Evolutionary conservation across 202 grass and related monocot genomes (phyloP), one percentile per base, ranked within the genome.

Genomic region (Eragrostis tef): DNA sequence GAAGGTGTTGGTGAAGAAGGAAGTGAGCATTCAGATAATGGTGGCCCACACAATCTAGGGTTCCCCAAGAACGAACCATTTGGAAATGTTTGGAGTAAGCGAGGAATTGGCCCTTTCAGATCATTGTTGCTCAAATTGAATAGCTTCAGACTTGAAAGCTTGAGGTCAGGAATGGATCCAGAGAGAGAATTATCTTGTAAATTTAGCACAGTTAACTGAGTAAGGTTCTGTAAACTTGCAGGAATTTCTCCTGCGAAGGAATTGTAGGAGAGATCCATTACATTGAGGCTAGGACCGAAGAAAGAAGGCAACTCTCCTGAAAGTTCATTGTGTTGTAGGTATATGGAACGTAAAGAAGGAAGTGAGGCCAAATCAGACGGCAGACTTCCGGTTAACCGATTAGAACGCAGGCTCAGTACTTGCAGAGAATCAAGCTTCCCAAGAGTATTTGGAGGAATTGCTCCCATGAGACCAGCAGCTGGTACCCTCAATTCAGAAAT

Each of bases 321-420:
- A 79, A 99, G 79, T 74, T 91, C 87, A 82, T 99, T 99, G 86
- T 91, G 88, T 54, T 99, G 90, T 60, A 99, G 90, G 83, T 90
- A 90, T 73, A 99, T 83, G 31, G 85, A 93, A 65, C 19, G 87
- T 51, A 99, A 77, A 9, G 78, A 93, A 79, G 90, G 83, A 72
- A 96, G 90, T 12, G 67, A 88, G 62, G 79, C 49, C 69, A 99
- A 73, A 79, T 99, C 92, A 65, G 85, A 75, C 53, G 90, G 93
- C 60, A 99, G 77, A 29, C 44, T 87, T 81, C 96, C 96, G 13
- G 83, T 76, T 22, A 99, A 66, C 64, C 51, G 82, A 78, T 99
- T 99, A 17, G 93, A 99, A 26, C 96, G 91, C 44, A 99, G 81
- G 85, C 96, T 99, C 74, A 99, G 78, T 73, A 91, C 74, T 85